Percentiles rank a stretch among this genome's conserved stretches.
Evolutionary conservation across 2,329 filamentous ascomycete genomes (phyloP).

Genomic region (Aspergillus candidus): DNA sequence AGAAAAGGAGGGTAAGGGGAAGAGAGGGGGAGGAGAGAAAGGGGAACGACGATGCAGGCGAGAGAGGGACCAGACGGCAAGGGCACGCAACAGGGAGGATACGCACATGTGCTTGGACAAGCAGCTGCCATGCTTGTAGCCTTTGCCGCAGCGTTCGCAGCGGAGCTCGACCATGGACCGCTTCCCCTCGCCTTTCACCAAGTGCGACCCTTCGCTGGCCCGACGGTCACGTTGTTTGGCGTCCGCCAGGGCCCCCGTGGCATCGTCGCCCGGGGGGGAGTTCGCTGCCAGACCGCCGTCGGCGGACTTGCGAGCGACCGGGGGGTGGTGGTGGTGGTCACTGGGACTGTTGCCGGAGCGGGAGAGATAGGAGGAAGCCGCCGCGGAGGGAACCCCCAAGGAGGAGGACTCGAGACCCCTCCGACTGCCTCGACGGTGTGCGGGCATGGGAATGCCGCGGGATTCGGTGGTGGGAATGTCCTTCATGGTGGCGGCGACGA

Average conservation of each 20-base stretch:
- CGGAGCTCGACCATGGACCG: slow-evolving; percentile 80
- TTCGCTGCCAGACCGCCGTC: slow-evolving; percentile 16
- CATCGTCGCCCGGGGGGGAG: slow-evolving; percentile 20
- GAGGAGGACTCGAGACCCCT: slow-evolving; percentile 62
- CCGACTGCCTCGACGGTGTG: slow-evolving; percentile 50
- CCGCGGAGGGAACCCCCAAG: slow-evolving; percentile 35
- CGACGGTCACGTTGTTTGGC: slow-evolving; percentile 53
- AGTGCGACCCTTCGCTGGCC: slow-evolving; percentile 79
- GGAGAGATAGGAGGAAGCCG: slow-evolving; percentile 40
- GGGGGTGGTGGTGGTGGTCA: slow-evolving; percentile 20
- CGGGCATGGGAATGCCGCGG: slow-evolving; percentile 53
- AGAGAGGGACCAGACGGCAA: slow-evolving; percentile 38
- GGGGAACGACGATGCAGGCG: slow-evolving; percentile 33
- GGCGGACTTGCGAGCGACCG: slow-evolving; percentile 34
- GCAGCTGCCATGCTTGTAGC: slow-evolving; percentile 99
- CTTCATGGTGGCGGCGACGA: slow-evolving; percentile 59
- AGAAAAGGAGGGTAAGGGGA: slow-evolving; percentile 18
- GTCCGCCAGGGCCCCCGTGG: slow-evolving; percentile 14
- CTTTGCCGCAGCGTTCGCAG: slow-evolving; percentile 97
- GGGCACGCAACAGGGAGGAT: slow-evolving; percentile 51
- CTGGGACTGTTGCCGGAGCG: slow-evolving; percentile 33
- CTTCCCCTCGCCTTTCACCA: slow-evolving; percentile 71
- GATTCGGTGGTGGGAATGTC: slow-evolving; percentile 51
- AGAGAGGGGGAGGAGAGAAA: slow-evolving; percentile 27
- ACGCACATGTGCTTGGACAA: slow-evolving; percentile 99